phyloP scores from a whole-genome alignment of 768 basidiomycete species.

The Gyrodon lividus region DNA sequence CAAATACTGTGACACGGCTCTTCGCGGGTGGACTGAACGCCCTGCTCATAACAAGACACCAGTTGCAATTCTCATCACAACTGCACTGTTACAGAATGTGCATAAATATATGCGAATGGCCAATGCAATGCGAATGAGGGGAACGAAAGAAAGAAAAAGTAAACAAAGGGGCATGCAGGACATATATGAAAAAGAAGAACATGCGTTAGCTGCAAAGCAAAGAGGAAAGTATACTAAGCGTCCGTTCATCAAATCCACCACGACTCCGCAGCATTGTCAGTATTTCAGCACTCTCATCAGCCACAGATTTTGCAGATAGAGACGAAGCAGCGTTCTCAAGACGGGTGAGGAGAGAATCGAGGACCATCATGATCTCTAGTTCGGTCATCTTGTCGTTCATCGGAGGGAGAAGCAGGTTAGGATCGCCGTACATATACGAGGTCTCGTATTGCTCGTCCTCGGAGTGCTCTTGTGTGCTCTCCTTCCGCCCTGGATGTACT shows the following conservation, averaged over 20 bases:
- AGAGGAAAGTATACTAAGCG: slow-evolving; percentile 43
- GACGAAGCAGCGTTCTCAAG: slow-evolving; percentile 69
- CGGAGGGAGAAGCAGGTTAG: slow-evolving; percentile 61
- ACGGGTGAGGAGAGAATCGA: slow-evolving; percentile 73
- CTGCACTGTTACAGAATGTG: neutral
- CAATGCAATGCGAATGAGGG: neutral
- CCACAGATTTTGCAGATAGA: slow-evolving; percentile 14
- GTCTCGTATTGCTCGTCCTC: slow-evolving; percentile 27
- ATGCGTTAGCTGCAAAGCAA: slow-evolving; percentile 25
- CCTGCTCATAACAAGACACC: too few species aligned
- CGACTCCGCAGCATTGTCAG: slow-evolving; percentile 36
- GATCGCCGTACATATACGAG: slow-evolving; percentile 55
- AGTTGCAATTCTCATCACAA: neutral
- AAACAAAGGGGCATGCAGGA: neutral
- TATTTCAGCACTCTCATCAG: slow-evolving; percentile 25
- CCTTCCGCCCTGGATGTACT: slow-evolving; percentile 36
- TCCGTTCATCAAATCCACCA: slow-evolving; percentile 47
- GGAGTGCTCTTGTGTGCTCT: slow-evolving; percentile 24
- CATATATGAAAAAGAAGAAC: neutral
- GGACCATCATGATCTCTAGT: slow-evolving; percentile 65
- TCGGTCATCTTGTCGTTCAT: slow-evolving; percentile 72
- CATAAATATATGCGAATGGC: slow-evolving; percentile 1
- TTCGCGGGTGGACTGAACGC: too few species aligned
- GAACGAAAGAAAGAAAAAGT: neutral
- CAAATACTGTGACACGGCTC: too few species aligned